A percentile compares a stretch with the other conserved stretches of the same genome.
phyloP scores from a whole-genome alignment of 148 eudicot species.

The Amaranthus hypochondriacus region DNA sequence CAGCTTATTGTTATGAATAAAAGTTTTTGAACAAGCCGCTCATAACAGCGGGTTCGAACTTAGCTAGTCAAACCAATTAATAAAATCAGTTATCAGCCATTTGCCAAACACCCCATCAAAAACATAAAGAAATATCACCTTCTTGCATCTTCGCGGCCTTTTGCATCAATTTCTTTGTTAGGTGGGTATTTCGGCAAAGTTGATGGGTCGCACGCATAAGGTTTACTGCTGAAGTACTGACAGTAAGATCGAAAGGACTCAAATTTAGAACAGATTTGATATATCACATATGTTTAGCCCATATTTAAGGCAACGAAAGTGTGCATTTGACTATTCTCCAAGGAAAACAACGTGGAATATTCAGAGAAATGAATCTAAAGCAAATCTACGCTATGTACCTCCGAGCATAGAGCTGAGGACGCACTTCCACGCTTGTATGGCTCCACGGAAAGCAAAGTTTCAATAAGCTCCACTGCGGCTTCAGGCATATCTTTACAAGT shows the following conservation, averaged over 20 bases:
- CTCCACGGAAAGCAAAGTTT: conserved; percentile 71
- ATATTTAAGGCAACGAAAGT: neutral
- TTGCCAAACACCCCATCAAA: too few relatives aligned
- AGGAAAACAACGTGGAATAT: neutral
- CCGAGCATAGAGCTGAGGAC: conserved; percentile 72
- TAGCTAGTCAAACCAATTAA: too few relatives aligned
- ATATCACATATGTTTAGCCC: too few relatives aligned
- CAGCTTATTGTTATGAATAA: too few relatives aligned
- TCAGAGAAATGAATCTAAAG: neutral
- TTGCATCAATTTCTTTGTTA: conserved; percentile 87
- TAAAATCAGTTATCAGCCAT: too few relatives aligned
- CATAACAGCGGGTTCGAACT: too few relatives aligned
- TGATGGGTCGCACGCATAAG: conserved; percentile 85
- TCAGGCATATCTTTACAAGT: conserved; percentile 61
- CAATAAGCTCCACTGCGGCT: conserved; percentile 51
- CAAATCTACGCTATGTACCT: conserved; percentile 40
- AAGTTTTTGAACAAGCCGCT: too few relatives aligned
- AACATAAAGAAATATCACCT: conserved; percentile 35
- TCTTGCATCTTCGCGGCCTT: conserved; percentile 65
- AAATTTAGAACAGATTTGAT: conserved; percentile 6
- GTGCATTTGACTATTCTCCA: neutral
- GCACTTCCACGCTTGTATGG: conserved; percentile 78
- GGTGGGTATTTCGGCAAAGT: conserved; percentile 82
- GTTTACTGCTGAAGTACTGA: conserved; percentile 74
- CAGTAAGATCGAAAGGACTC: neutral